These are phyloP conservation scores for Bombardia bombarda DNA, from an alignment of 495 filamentous ascomycete genomes.

Conservation along the genomic window DNA sequence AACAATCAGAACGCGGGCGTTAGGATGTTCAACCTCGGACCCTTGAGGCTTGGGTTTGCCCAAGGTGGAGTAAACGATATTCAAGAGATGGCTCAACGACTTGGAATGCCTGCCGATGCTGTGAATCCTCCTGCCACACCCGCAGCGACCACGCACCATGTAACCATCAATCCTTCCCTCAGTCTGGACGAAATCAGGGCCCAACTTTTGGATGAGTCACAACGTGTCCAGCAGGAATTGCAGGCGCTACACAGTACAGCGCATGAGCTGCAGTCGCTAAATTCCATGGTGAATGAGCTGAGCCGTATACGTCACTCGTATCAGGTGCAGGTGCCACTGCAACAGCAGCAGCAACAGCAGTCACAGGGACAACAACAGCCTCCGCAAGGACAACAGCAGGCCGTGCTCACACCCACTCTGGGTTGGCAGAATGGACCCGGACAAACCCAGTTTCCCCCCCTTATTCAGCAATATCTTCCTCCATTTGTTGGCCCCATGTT, in stretches of 20 bases:
- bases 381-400: conserved; percentile 1
- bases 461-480: conserved; percentile 12
- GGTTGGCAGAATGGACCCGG: conserved; percentile 2
- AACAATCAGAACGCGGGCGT: conserved; percentile 24
- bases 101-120: conserved; percentile 23
- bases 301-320: conserved; percentile 26
- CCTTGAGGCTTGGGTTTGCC: conserved; percentile 49
- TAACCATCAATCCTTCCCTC: conserved; percentile 6
- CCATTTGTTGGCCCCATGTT: conserved; percentile 4
- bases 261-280: conserved; percentile 53
- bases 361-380: conserved; percentile 6
- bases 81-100: conserved; percentile 35
- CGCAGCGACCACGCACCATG: conserved; percentile 12
- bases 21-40: conserved; percentile 55
- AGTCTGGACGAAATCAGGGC: conserved; percentile 35
- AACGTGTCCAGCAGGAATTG: conserved; percentile 56
- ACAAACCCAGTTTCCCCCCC: conserved; percentile 13
- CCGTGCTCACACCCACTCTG: conserved; percentile 3
- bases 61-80: conserved; percentile 40
- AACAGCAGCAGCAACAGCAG: conserved; percentile 18
- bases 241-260: conserved; percentile 44
- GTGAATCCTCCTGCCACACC: conserved; percentile 11
- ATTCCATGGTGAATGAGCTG: conserved; percentile 32
- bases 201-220: conserved; percentile 56
- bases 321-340: too few relatives aligned